These are phyloP conservation scores for Patellifolia procumbens DNA, from an alignment of 179 eudicot genomes.

Conservation along the genomic window DNA sequence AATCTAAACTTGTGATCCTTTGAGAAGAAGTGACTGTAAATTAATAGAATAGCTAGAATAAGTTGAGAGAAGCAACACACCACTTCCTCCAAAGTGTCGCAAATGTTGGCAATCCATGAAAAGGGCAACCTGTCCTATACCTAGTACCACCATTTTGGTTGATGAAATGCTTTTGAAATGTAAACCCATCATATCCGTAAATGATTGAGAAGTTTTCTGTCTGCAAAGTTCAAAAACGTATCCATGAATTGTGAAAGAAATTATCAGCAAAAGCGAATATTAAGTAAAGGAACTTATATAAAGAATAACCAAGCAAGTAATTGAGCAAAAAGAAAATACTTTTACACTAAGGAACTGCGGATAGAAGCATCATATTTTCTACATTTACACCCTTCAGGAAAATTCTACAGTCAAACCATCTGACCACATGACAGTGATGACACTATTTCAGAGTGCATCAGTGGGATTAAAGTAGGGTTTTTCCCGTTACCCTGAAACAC, in stretches of 20 bases:
- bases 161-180: slow-evolving; percentile 59
- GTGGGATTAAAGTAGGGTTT: neutral
- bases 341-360: neutral
- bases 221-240: slow-evolving; percentile 32
- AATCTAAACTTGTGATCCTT: slow-evolving; percentile 76
- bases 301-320: neutral
- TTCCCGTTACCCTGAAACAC: slow-evolving; percentile 9
- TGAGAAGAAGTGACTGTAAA: slow-evolving; percentile 66
- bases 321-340: neutral
- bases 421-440: no score
- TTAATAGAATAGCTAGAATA: slow-evolving; percentile 12
- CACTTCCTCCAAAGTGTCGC: neutral
- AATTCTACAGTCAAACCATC: neutral
- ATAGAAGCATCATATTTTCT: neutral
- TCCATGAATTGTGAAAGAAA: neutral
- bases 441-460: neutral
- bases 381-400: neutral
- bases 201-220: slow-evolving; percentile 61
- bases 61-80: neutral
- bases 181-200: slow-evolving; percentile 58
- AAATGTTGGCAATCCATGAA: slow-evolving; percentile 3
- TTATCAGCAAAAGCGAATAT: neutral
- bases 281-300: neutral
- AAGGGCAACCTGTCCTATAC: slow-evolving; percentile 31
- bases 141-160: slow-evolving; percentile 44